Conservation (phyloP, 768 basidiomycete genomes). For the Jaapia argillacea region DNA sequence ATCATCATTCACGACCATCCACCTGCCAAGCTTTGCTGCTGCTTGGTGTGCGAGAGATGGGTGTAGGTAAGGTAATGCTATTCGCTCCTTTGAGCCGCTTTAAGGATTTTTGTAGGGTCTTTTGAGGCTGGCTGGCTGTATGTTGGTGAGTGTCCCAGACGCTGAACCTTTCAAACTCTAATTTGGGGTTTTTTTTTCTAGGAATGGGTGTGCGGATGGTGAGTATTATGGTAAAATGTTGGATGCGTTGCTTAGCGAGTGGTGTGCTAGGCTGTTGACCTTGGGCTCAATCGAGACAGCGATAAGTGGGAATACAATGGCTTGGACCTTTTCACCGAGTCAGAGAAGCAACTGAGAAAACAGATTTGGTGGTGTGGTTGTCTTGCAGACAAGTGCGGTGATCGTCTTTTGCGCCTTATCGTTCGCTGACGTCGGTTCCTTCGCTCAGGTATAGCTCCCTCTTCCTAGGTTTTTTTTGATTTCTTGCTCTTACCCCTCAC, state of each 20-base stretch:
- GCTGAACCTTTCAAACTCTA: too few relatives aligned
- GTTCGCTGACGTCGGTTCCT: too few relatives aligned
- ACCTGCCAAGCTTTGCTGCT: conserved; percentile 77
- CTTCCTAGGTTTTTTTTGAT: conserved; percentile 48
- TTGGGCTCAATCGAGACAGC: conserved; percentile 74
- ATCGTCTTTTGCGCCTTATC: conserved; percentile 3
- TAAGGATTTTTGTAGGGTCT: conserved; percentile 21
- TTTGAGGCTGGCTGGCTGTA: conserved; percentile 88
- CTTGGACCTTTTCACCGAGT: conserved; percentile 45
- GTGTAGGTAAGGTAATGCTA: conserved; percentile 44
- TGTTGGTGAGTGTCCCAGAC: conserved; percentile 50
- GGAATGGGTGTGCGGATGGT: conserved; percentile 76
- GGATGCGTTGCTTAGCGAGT: background rate
- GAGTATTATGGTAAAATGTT: conserved; percentile 7
- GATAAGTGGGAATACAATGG: conserved; percentile 63
- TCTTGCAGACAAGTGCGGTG: conserved; percentile 53
- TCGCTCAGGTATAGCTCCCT: conserved; percentile 51
- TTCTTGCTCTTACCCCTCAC: conserved; percentile 5
- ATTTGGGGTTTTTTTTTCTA: too few relatives aligned
- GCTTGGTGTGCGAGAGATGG: conserved; percentile 77
- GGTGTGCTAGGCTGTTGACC: conserved; percentile 53
- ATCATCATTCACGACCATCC: conserved; percentile 58
- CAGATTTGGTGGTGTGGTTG: conserved; percentile 79
- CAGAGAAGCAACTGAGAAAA: conserved; percentile 61
- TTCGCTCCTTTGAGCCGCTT: background rate